Evolutionary conservation across 805 yeast species (phyloP).

Genomic region (Maudiozyma barnettii): DNA sequence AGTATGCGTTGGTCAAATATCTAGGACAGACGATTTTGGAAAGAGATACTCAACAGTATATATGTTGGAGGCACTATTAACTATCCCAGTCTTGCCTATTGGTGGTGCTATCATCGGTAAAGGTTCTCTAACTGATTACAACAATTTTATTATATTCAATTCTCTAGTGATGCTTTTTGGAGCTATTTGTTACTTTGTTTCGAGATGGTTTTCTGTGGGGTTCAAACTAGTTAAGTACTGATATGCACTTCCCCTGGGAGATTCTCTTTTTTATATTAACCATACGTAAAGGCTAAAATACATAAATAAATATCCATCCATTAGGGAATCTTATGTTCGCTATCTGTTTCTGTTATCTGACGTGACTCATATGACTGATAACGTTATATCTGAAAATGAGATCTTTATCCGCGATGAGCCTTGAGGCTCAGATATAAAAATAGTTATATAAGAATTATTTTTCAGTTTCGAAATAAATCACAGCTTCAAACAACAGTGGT

Average conservation of each 20-base stretch:
- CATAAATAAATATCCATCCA: no score
- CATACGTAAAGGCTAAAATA: background rate
- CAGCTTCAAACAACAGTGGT: no score
- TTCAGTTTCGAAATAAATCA: no score
- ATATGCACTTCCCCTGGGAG: background rate
- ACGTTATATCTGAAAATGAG: background rate
- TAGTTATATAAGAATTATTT: background rate
- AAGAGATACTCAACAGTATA: conserved; percentile 49
- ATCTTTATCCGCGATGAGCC: background rate
- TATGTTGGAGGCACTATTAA: conserved; percentile 45
- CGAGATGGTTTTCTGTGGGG: conserved; percentile 40
- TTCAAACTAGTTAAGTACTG: conserved; percentile 29
- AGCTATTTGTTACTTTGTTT: conserved; percentile 30
- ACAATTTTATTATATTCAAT: conserved; percentile 37
- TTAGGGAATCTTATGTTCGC: no score
- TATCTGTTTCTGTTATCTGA: no score
- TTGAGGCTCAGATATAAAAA: background rate
- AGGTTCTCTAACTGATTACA: conserved; percentile 28
- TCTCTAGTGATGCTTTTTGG: conserved; percentile 35
- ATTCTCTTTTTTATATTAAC: background rate
- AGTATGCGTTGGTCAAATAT: conserved; percentile 49
- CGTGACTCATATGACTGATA: no score
- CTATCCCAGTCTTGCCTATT: conserved; percentile 41
- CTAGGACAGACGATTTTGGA: conserved; percentile 46
- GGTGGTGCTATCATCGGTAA: conserved; percentile 40